phyloP scores from a whole-genome alignment of 208 protist genomes.

The Lotmaria passim region DNA sequence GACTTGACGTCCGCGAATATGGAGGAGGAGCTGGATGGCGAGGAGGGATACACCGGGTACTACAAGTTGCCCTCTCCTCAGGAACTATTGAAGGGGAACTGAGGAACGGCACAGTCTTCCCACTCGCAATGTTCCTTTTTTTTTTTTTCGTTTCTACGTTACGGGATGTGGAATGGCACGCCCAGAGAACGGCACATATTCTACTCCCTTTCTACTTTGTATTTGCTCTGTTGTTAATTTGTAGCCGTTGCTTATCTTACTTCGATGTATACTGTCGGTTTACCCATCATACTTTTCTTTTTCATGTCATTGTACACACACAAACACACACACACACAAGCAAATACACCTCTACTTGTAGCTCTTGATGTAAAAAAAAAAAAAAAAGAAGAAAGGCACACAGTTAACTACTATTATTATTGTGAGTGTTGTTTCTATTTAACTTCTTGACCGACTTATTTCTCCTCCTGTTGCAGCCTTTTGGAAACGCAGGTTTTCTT shows the following conservation, averaged over 20 bases:
- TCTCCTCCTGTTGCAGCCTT: no score
- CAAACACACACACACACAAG: constrained; percentile 14
- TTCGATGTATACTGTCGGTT: not conserved
- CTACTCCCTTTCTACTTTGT: not conserved
- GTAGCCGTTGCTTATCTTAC: not conserved
- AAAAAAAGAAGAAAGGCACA: no score
- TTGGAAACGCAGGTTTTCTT: no score
- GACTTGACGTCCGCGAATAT: constrained; percentile 38
- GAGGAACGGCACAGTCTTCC: not conserved
- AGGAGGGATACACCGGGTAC: constrained; percentile 59
- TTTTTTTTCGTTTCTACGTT: no score
- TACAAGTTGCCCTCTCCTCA: constrained; percentile 32
- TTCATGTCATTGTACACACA: not conserved
- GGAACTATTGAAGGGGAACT: constrained; percentile 17
- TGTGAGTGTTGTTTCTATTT: no score
- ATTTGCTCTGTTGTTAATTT: not conserved
- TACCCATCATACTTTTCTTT: no score
- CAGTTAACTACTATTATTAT: no score
- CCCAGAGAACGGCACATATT: no score
- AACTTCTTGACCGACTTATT: no score
- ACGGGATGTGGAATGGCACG: no score
- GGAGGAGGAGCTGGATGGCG: constrained; percentile 53
- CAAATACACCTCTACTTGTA: constrained; percentile 16
- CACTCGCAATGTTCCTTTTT: not conserved
- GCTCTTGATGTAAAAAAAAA: no score